Conservation (phyloP, 2,329 filamentous ascomycete species). For the Trichoderma sp. region DNA sequence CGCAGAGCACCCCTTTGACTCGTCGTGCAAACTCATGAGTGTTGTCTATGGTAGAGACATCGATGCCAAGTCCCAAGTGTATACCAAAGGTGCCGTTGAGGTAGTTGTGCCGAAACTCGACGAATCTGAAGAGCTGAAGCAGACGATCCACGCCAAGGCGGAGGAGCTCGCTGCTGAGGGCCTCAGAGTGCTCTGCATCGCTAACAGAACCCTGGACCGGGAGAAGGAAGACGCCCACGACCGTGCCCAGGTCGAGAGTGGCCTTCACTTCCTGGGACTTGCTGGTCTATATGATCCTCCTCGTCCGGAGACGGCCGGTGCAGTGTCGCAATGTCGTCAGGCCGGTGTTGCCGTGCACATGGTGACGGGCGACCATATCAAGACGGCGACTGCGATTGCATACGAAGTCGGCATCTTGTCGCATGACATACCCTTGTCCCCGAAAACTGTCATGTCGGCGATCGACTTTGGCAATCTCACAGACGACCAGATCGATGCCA, state of each 20-base stretch:
- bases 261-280: conserved; percentile 67
- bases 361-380: conserved; percentile 69
- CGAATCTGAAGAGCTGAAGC: conserved; percentile 49
- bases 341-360: conserved; percentile 69
- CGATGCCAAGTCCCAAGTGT: conserved; percentile 45
- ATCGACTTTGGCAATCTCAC: conserved; percentile 63
- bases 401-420: conserved; percentile 64
- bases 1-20: conserved; percentile 72
- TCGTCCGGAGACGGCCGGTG: conserved; percentile 63
- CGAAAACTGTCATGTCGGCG: conserved; percentile 60
- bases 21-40: conserved; percentile 73
- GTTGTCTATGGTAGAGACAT: conserved; percentile 57
- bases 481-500: conserved; percentile 62
- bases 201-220: conserved; percentile 48
- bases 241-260: conserved; percentile 56
- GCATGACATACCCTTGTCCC: conserved; percentile 36
- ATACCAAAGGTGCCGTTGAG: conserved; percentile 61
- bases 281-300: conserved; percentile 74
- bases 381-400: conserved; percentile 67
- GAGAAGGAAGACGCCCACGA: conserved; percentile 42
- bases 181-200: conserved; percentile 69
- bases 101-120: conserved; percentile 55
- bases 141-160: conserved; percentile 49
- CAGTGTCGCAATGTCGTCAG: conserved; percentile 58
- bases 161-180: conserved; percentile 62